Percentiles rank a stretch among this genome's conserved stretches.
phyloP scores from a whole-genome alignment of 306 rosid species.

The Fagus sylvatica region DNA sequence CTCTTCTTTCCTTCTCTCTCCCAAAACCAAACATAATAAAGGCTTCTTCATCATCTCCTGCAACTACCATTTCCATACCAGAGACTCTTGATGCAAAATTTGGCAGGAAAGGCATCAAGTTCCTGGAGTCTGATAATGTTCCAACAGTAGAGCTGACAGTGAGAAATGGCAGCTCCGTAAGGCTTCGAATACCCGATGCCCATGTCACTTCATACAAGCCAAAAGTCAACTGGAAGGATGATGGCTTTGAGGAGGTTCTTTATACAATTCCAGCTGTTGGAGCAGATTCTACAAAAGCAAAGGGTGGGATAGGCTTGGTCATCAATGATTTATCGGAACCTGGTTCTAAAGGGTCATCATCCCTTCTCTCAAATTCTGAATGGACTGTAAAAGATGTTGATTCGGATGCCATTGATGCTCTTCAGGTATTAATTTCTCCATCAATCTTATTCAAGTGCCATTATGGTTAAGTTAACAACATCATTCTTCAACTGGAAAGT shows the following conservation, averaged over 20 bases:
- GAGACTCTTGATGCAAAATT: slow-evolving; percentile 67
- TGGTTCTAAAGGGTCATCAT: slow-evolving; percentile 41
- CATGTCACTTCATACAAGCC: slow-evolving; percentile 91
- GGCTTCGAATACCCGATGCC: slow-evolving; percentile 79
- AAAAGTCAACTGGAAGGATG: slow-evolving; percentile 85
- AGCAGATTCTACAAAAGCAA: slow-evolving; percentile 40
- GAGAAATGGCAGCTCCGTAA: slow-evolving; percentile 86
- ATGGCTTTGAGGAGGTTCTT: slow-evolving; percentile 83
- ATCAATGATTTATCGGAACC: slow-evolving; percentile 56
- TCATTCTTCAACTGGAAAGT: background rate
- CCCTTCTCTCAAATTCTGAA: slow-evolving; percentile 52
- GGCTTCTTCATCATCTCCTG: slow-evolving; percentile 40
- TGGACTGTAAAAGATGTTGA: slow-evolving; percentile 86
- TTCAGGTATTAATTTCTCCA: slow-evolving; percentile 55
- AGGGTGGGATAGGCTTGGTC: slow-evolving; percentile 85
- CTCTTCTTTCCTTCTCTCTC: slow-evolving; percentile 77
- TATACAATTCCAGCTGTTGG: slow-evolving; percentile 54
- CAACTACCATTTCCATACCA: slow-evolving; percentile 34
- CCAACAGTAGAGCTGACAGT: slow-evolving; percentile 73
- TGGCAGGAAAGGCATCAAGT: slow-evolving; percentile 78
- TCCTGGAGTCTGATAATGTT: slow-evolving; percentile 52
- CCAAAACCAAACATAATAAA: slow-evolving; percentile 58
- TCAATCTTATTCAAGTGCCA: background rate
- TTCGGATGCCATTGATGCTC: slow-evolving; percentile 85
- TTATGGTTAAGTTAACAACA: background rate